Evolutionary conservation across 2,329 filamentous ascomycete genomes (phyloP), one percentile per base, ranked within the genome.

Genomic region (Chaetomiaceae sp.): DNA sequence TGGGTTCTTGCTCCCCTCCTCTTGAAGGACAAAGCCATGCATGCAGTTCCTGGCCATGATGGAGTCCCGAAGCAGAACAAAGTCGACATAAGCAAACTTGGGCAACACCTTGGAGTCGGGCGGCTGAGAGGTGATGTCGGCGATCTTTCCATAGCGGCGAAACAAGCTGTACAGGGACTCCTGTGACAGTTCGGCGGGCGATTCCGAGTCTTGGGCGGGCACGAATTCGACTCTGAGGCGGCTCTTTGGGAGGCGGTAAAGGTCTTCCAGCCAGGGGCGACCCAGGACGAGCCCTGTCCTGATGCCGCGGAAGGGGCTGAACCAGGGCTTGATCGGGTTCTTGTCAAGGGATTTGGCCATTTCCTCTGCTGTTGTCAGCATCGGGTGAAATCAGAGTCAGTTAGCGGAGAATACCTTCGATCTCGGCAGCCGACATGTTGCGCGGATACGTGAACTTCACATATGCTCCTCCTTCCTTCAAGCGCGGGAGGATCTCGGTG

Each of bases 381-480:
- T 40, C n/a, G 30, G 7, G 12, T 33, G 30, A n/a, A n/a, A 3
- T 27, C 17, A 16, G 30, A 33, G 30, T 12, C 6, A 5, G 25
- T 12, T 35, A 1, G 20, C 37, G 31, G 16, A 13, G 19, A 14
- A 27, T 60, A 72, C 71, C 63, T 63, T 78, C 74, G 42, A 77
- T 63, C 42, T 74, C 61, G 41, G 70, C 65, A 3, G 70, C 62
- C 4, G 69, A 65, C 9, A 70, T 60, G 10, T 65, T 67, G 1
- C 66, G 54, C 34, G 71, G 68, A 47, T 76, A 80, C 14, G 77
- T 78, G 64, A 95, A 90, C 66, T 95, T 96, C 66, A 97, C 84
- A 65, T 95, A 97, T 0, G 89, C 89, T 12, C 93, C 93, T 14
- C 93, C 93, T 64, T 99, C 93, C 62, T 95, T 91, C 23, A 95